Conservation (phyloP, 2,329 filamentous ascomycete genomes). For the Aureobasidium leucospermi region DNA sequence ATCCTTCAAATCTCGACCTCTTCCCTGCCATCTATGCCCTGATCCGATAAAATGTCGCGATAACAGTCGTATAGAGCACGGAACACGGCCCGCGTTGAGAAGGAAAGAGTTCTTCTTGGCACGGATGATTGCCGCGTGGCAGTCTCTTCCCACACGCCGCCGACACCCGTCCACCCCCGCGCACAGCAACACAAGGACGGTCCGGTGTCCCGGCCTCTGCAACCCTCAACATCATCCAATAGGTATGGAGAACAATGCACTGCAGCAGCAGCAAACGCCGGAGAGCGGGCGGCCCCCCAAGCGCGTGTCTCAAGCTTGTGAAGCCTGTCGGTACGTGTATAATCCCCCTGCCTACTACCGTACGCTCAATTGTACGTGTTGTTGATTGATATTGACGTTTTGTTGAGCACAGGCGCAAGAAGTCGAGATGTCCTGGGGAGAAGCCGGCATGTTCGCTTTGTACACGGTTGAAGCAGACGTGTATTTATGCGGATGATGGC, state of each 20-base stretch:
- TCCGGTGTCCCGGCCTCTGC: background rate
- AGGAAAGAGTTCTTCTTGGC: background rate
- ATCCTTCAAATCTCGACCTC: background rate
- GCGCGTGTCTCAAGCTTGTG: constrained; percentile 9
- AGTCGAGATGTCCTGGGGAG: constrained; percentile 13
- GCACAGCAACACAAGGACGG: background rate
- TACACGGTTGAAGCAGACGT: background rate
- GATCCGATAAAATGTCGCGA: background rate
- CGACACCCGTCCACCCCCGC: background rate
- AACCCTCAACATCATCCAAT: constrained; percentile 7
- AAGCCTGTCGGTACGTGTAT: constrained; percentile 6
- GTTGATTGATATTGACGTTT: background rate
- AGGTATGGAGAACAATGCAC: background rate
- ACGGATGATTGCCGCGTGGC: too few species aligned
- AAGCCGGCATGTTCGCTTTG: constrained; percentile 10
- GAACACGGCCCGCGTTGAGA: background rate
- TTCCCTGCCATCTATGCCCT: background rate
- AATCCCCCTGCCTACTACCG: background rate
- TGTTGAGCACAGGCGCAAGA: constrained; percentile 5
- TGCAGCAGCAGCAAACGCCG: background rate
- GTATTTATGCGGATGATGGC: constrained; percentile 8
- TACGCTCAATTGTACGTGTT: too few species aligned
- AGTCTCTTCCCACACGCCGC: too few species aligned
- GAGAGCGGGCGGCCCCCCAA: constrained; percentile 6
- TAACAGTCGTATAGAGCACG: background rate